Conservation (phyloP, 2,329 filamentous ascomycete species). For the Neofusicoccum ribis region DNA sequence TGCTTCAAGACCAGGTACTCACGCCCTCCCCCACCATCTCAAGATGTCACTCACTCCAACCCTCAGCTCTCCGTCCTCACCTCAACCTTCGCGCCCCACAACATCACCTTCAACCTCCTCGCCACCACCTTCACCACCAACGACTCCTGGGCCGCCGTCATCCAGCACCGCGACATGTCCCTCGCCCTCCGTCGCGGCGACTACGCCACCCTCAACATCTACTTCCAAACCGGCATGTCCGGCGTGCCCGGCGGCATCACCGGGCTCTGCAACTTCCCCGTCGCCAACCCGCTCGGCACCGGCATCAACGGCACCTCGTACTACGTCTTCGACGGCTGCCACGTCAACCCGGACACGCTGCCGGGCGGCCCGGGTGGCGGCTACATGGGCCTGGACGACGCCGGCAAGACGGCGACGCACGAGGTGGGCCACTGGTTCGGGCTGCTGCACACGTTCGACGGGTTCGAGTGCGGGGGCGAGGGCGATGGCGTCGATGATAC, state of each 20-base stretch:
- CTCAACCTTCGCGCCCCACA: slow-evolving; percentile 48
- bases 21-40: slow-evolving; percentile 26
- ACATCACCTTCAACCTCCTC: slow-evolving; percentile 52
- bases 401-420: slow-evolving; percentile 43
- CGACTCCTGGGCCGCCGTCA: slow-evolving; percentile 54
- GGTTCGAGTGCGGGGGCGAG: slow-evolving; percentile 44
- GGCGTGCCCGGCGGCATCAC: slow-evolving; percentile 42
- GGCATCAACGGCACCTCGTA: slow-evolving; percentile 34
- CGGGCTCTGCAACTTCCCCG: slow-evolving; percentile 55
- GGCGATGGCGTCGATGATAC: slow-evolving; percentile 35
- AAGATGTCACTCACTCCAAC: slow-evolving; percentile 28
- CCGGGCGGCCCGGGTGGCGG: no score
- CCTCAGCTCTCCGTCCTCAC: slow-evolving; percentile 31
- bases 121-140: slow-evolving; percentile 54
- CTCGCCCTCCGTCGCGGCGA: slow-evolving; percentile 39
- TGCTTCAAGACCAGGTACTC: slow-evolving; percentile 40
- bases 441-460: slow-evolving; percentile 49
- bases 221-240: slow-evolving; percentile 57
- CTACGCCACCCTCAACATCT: slow-evolving; percentile 55
- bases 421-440: slow-evolving; percentile 52
- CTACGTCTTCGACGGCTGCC: no score
- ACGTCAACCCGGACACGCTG: no score
- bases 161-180: slow-evolving; percentile 55
- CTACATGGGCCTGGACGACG: no score
- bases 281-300: slow-evolving; percentile 35